phyloP scores from a whole-genome alignment of 306 rosid species.

The Fragaria ananassa region DNA sequence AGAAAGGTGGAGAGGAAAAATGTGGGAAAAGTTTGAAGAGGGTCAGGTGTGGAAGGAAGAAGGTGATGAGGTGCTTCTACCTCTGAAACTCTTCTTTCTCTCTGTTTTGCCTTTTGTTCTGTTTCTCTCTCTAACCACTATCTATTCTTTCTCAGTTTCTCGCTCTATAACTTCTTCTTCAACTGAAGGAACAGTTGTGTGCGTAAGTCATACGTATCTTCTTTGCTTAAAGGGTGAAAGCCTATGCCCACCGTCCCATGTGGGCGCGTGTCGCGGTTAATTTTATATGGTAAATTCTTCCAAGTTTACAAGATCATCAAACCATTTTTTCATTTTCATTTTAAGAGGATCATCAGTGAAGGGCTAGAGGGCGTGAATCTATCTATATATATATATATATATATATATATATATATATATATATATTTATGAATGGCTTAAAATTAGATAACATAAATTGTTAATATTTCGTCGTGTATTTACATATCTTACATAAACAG shows the following conservation, averaged over 20 bases:
- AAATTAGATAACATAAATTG: no score
- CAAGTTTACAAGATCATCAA: background rate
- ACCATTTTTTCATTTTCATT: no score
- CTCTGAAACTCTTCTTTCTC: conserved; percentile 11
- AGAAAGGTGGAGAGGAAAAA: conserved; percentile 30
- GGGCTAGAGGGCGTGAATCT: no score
- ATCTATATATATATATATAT: no score
- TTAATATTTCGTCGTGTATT: no score
- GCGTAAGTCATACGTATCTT: conserved; percentile 36
- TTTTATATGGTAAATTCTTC: background rate
- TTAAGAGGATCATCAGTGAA: no score
- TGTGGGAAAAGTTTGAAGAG: conserved; percentile 28
- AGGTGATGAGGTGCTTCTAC: conserved; percentile 18
- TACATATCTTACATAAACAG: no score
- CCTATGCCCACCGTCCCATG: conserved; percentile 25
- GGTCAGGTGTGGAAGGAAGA: background rate
- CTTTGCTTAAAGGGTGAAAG: conserved; percentile 7
- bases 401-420: no score
- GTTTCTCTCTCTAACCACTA: conserved; percentile 4
- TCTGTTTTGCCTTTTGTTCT: background rate
- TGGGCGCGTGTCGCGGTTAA: conserved; percentile 21
- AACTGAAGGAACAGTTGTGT: background rate
- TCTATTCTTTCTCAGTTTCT: background rate
- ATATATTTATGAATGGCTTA: no score
- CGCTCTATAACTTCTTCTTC: background rate